Evolutionary conservation across 1,284 basidiomycete species (phyloP), one percentile per base, ranked within the genome.

Genomic region (Phellinidium pouzarii): DNA sequence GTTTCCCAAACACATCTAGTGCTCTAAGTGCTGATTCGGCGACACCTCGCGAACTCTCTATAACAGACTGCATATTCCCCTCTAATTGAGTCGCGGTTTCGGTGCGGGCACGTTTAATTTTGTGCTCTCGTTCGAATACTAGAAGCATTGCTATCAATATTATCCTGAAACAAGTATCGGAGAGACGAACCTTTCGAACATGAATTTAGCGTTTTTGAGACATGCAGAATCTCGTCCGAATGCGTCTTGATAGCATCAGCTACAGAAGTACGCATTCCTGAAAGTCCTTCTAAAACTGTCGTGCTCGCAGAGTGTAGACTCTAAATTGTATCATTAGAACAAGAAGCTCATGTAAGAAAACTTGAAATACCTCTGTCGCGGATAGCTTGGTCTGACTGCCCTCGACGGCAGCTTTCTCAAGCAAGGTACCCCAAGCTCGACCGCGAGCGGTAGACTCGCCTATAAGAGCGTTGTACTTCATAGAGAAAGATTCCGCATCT

Each of bases 61-160:
- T 77, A 40, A 78, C 74, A 25, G 75, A 70, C 57, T 81, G 74
- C 26, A 79, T 62, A 34, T 80, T 76, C 2, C 68, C 64, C 25
- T 67, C 67, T 61, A 87, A 66, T 3, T 70, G 62, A 41, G 73
- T 68, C 17, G 77, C 80, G 8, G 74, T 72, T 48, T 88, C 84
- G 3, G 83, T 62, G 23, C 87, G 76, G 31, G 80, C 79, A 50
- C 80, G 75, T 64, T 91, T 91, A 11, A 79, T 76, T 52, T 78
- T 74, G 40, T 70, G 68, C 59, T 84, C 70, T 51, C 77, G 72
- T 56, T 86, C 79, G 58, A 87, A 75, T 23, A 78, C 84, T 83
- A 56, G 34, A 37, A 37, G 9, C 5, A n/a, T 19, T 31, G 5
- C 42, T 47, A 52, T 31, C 53, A 36, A 14, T 11, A 11, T 17